Base-by-base conservation (phyloP, 1,284 basidiomycete genomes). In the Singerocomus rubriflavus region DNA sequence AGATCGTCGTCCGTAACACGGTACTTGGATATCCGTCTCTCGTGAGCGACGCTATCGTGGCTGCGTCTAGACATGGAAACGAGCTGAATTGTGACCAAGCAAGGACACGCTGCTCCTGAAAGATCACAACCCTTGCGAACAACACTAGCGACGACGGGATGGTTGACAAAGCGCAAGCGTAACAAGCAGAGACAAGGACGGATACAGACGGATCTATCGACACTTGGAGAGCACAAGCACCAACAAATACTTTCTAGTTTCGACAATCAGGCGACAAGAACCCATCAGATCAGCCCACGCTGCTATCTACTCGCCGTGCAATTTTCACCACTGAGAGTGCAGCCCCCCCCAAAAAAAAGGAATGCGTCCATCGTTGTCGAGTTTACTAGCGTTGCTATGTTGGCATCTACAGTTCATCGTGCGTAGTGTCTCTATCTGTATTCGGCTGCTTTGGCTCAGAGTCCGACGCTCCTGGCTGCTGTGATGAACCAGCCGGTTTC, bases 1-100 rank as follows among this genome's bases (percentile, higher is more conserved):
- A 92, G 73, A 63, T 90, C 87, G 51, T 90, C 86, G 61, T 92
- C 89, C 29, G 83, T 80, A 44, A 91, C 82, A 57, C 84, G 77
- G 71, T 86, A 80, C 65, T 84, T 86, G 53, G 85, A 86, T 53
- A 84, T 58, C 53, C 86, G 80, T 69, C 79, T 80, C 65, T 86
- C 82, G 57, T 85, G 80, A 46, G 80, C 75, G 55, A 73, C 73
- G 68, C 85, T 81, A 57, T 80, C 79, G 71, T 84, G 79, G 73
- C 87, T 90, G 64, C 83, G 76, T 68, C 78, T 77, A 53, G 84
- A 87, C 80, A 85, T 65, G 52, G 50, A 62, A 48, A 65, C 54
- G 50, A 43, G 31, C 35, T 30, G 14, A 46, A 52, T 59, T 36
- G 32, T 31, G 27, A 48, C 46, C 46, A 44, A 52, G 41, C 21